These are phyloP conservation scores for Mallotus japonicus DNA, from an alignment of 441 rosid species.

Conservation along the genomic window DNA sequence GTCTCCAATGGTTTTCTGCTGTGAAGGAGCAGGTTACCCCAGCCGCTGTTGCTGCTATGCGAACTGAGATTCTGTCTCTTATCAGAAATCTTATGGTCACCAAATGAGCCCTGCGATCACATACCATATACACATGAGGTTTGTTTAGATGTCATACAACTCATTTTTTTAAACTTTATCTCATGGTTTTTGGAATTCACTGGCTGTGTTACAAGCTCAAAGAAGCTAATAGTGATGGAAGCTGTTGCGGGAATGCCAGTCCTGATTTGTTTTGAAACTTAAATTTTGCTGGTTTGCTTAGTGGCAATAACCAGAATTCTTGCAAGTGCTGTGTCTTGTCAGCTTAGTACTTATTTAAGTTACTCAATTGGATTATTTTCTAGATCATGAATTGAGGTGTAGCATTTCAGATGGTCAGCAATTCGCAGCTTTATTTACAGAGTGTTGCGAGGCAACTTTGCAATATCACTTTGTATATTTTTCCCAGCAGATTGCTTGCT, in stretches of 20 bases:
- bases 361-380: no score
- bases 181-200: not conserved
- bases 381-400: not conserved
- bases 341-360: no score
- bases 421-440: no score
- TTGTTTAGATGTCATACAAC: not conserved
- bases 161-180: no score
- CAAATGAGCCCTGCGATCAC: not conserved
- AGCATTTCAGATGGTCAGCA: no score
- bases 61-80: conserved; percentile 52
- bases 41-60: conserved; percentile 39
- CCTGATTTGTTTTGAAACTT: not conserved
- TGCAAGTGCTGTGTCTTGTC: no score
- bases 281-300: not conserved
- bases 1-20: conserved; percentile 53
- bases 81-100: conserved; percentile 44
- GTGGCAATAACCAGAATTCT: not conserved
- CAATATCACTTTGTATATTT: not conserved
- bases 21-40: conserved; percentile 61
- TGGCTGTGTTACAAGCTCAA: not conserved
- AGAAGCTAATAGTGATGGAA: not conserved
- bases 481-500: not conserved
- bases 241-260: not conserved
- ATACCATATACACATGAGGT: no score
- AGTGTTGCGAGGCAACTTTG: not conserved